Base-by-base conservation (phyloP, 768 basidiomycete genomes). In the Pleurotus sapidus region DNA sequence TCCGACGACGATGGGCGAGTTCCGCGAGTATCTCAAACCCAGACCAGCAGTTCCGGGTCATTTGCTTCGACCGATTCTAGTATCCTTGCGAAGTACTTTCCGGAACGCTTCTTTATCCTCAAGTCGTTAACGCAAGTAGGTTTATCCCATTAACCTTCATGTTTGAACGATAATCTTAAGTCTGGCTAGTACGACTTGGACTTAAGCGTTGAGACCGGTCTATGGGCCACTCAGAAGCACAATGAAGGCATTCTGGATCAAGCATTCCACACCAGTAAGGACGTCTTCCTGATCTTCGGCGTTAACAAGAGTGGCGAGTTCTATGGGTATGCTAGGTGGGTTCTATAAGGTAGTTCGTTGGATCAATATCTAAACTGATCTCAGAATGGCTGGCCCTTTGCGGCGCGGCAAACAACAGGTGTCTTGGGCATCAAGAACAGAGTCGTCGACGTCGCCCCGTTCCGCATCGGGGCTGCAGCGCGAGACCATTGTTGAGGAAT, bases 301-400 rank as follows among this genome's bases (percentile, higher is more conserved):
- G 96, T 91, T 15, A 98, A 98, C 73, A 93, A 89, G 68, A 90
- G 89, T 57, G 94, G 96, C 37, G 93, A 93, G 69, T 98, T 97
- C 67, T 97, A 89, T 65, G 95, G 95, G 18, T 95, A 92, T 67
- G 95, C 93, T 9, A 84, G 81, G 86, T 93, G 71, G 59, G 76
- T 72, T 23, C 27, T 5, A 27, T 27, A 27, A 27, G 27, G 27
- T 27, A 27, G 27, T 27, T 27, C 27, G 8, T 27, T 48, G 8
- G 14, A 46, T n/a, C 17, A 40, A 14, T 15, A 37, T 66, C 59
- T 34, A 63, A 34, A 43, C 54, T 18, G 45, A 25, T 9, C 1
- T 39, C 64, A 91, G 91, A 65, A 93, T 94, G 92, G 70, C 77
- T 7, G 83, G 89, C 5, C 81, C 84, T 7, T 79, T 93, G 37